Percentiles rank a stretch among this genome's conserved stretches.
phyloP scores from a whole-genome alignment of 1,284 basidiomycete genomes.

The Heimioporus retisporus region DNA sequence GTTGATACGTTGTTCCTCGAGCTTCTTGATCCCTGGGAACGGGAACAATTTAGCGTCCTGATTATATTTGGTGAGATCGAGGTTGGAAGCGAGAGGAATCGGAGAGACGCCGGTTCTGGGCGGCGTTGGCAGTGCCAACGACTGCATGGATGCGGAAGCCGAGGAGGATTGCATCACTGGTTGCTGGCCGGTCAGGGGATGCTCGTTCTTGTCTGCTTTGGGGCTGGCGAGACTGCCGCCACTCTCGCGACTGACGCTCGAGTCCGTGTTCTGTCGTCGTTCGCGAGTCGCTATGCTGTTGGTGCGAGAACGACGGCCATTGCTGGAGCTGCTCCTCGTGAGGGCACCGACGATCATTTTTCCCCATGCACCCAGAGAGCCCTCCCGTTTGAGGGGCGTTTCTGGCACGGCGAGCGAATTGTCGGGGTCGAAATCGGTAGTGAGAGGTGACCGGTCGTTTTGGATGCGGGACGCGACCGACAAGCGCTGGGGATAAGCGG shows the following conservation, averaged over 20 bases:
- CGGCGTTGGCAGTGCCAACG: conserved; percentile 62
- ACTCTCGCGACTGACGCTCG: conserved; percentile 80
- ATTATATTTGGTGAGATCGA: conserved; percentile 70
- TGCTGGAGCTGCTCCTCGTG: conserved; percentile 68
- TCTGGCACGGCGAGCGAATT: conserved; percentile 61
- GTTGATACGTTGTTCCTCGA: conserved; percentile 75
- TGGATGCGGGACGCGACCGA: conserved; percentile 70
- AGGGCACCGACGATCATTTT: conserved; percentile 49
- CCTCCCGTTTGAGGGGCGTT: conserved; percentile 64
- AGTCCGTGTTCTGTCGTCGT: conserved; percentile 72
- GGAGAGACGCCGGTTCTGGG: conserved; percentile 71
- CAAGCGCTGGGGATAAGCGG: conserved; percentile 63
- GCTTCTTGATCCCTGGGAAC: conserved; percentile 85
- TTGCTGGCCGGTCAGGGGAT: conserved; percentile 52
- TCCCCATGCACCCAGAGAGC: conserved; percentile 73
- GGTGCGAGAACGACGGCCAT: conserved; percentile 78
- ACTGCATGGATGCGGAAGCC: conserved; percentile 73
- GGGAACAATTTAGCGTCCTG: conserved; percentile 85
- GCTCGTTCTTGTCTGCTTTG: conserved; percentile 65
- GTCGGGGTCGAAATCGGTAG: conserved; percentile 67
- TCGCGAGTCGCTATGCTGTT: conserved; percentile 78
- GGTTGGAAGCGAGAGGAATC: conserved; percentile 73
- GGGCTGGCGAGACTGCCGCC: conserved; percentile 72
- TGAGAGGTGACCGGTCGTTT: conserved; percentile 63
- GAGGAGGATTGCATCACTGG: conserved; percentile 69